These are phyloP conservation scores for Coniochaeta pulveracea DNA, from an alignment of 2,329 filamentous ascomycete species.

Conservation along the genomic window DNA sequence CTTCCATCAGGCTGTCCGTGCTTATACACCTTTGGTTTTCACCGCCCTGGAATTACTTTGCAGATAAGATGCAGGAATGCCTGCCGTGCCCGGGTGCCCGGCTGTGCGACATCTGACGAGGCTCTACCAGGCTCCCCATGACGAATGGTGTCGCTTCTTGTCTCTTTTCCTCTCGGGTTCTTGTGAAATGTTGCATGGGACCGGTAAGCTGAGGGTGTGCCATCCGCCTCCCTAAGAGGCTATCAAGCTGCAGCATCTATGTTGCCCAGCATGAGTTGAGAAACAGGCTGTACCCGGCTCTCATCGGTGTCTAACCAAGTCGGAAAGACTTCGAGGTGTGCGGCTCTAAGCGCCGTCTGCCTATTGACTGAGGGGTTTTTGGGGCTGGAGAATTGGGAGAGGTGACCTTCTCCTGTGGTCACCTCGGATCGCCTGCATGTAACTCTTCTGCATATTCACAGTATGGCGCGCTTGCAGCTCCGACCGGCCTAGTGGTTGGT, in stretches of 20 bases:
- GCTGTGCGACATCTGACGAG: neutral
- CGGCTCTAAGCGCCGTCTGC: slow-evolving; percentile 4
- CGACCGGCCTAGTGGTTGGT: no score
- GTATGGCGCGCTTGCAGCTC: no score
- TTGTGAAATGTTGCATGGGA: slow-evolving; percentile 3
- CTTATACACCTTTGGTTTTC: no score
- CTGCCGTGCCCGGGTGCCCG: slow-evolving; percentile 2
- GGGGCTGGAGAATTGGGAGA: slow-evolving; percentile 2
- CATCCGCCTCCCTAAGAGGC: slow-evolving; percentile 1
- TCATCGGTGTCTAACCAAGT: neutral
- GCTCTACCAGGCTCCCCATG: slow-evolving; percentile 2
- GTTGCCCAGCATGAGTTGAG: slow-evolving; percentile 4
- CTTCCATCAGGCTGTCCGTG: no score
- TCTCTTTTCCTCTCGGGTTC: neutral
- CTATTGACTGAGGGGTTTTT: slow-evolving; percentile 2
- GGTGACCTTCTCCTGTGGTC: neutral
- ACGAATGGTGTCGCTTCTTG: no score
- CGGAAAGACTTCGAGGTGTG: neutral
- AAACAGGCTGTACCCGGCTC: slow-evolving; percentile 2
- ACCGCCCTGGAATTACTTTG: slow-evolving; percentile 2
- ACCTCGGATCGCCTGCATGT: no score
- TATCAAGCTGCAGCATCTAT: neutral
- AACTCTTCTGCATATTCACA: no score
- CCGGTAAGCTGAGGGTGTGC: slow-evolving; percentile 3
- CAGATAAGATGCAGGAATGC: slow-evolving; percentile 1